Percentiles rank a stretch among this genome's conserved stretches.
Evolutionary conservation across 139 green algal genomes (phyloP).

Genomic region (Bryopsis sp.): DNA sequence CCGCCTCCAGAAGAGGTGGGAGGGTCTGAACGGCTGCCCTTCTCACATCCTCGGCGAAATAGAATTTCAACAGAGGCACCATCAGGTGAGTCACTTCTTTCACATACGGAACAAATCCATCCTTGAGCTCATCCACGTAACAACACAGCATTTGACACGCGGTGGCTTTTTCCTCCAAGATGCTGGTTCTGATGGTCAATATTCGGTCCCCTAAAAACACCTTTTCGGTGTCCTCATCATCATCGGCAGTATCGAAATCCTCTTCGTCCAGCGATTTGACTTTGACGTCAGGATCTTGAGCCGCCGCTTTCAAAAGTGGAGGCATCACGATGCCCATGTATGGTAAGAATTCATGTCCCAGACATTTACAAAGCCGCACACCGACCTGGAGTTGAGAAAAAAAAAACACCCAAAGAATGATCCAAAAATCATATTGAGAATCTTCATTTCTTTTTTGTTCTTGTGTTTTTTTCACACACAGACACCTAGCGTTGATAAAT

Average conservation of each 20-base stretch:
- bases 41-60: constrained; percentile 93
- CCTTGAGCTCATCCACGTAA: constrained; percentile 94
- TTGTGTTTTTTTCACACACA: no score
- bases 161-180: constrained; percentile 90
- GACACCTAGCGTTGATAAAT: neutral
- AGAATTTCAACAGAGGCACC: constrained; percentile 88
- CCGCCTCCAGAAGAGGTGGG: constrained; percentile 74
- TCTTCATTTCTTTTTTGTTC: no score
- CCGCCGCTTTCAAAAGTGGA: constrained; percentile 63
- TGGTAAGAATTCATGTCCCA: constrained; percentile 92
- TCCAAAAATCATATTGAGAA: no score
- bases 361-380: constrained; percentile 92
- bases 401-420: neutral
- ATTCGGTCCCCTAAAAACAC: constrained; percentile 45
- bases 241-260: constrained; percentile 56
- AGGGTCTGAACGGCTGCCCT: constrained; percentile 55
- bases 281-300: constrained; percentile 81
- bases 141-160: constrained; percentile 97
- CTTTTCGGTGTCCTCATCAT: constrained; percentile 52
- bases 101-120: constrained; percentile 89
- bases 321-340: constrained; percentile 93
- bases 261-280: constrained; percentile 28
- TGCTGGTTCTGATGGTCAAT: constrained; percentile 34
- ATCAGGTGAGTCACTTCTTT: constrained; percentile 65
- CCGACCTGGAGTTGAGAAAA: constrained; percentile 62